Evolutionary conservation across 305 asterid species (phyloP).

Genomic region (Salvia sclarea): DNA sequence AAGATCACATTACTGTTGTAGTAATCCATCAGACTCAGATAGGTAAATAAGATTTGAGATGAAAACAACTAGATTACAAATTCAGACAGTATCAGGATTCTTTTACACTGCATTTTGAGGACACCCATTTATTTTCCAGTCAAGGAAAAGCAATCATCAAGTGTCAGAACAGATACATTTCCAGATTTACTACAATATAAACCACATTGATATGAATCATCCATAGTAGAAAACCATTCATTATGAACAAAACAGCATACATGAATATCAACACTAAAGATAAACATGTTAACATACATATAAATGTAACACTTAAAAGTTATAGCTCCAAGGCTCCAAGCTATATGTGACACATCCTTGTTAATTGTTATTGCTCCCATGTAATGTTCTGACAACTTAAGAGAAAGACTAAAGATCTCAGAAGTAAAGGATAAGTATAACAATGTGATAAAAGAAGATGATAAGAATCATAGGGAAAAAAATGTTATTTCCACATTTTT

Average conservation of each 20-base stretch:
- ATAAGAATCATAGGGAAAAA: not conserved
- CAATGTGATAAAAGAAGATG: not conserved
- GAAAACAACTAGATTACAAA: slow-evolving; percentile 14
- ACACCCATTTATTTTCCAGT: slow-evolving; percentile 12
- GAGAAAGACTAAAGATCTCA: not conserved
- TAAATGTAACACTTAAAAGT: not conserved
- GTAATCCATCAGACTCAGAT: slow-evolving; percentile 16
- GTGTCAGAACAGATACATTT: not conserved
- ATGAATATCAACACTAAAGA: not conserved
- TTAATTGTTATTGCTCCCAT: not conserved
- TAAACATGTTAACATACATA: not conserved
- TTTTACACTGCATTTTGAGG: slow-evolving; percentile 14
- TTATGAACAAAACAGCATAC: not conserved
- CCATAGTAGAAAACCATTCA: not conserved
- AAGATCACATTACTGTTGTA: not conserved
- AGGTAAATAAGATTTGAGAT: slow-evolving; percentile 21
- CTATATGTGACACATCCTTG: not conserved
- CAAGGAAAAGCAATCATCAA: not conserved
- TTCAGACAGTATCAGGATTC: slow-evolving; percentile 8
- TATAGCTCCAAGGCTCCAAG: slow-evolving; percentile 8
- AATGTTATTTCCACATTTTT: slow-evolving; percentile 1
- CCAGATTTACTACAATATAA: not conserved
- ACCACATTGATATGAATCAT: not conserved
- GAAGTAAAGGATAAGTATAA: not conserved
- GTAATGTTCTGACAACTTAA: slow-evolving; percentile 8